Conservation (phyloP, 352 stramenopile species). For the Pythium angustatum region DNA sequence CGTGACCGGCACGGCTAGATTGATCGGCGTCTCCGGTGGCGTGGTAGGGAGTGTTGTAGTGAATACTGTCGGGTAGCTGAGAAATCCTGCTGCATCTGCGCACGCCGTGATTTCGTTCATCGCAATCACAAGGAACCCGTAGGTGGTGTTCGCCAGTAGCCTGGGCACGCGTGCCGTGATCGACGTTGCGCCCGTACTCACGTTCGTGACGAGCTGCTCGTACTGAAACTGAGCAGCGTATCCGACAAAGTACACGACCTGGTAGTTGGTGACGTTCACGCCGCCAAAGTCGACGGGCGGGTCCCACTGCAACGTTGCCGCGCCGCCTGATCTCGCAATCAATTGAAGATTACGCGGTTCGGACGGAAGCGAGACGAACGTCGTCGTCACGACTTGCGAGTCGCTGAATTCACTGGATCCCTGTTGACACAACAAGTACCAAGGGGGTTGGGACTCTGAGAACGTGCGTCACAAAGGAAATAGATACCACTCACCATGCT, state of each 20-base stretch:
- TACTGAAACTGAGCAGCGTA: constrained; percentile 37
- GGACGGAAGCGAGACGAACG: constrained; percentile 45
- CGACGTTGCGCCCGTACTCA: constrained; percentile 24
- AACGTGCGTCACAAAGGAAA: not conserved
- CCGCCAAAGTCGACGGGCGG: constrained; percentile 59
- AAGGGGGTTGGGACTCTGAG: not conserved
- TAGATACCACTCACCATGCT: constrained; percentile 35
- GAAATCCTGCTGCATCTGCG: constrained; percentile 28
- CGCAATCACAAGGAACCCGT: constrained; percentile 51
- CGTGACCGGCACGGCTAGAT: constrained; percentile 30
- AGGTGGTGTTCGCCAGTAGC: constrained; percentile 49
- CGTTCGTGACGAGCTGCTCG: constrained; percentile 32
- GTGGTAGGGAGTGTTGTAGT: constrained; percentile 34
- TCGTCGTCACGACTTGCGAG: constrained; percentile 32
- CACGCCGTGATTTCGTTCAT: constrained; percentile 63
- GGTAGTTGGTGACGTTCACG: constrained; percentile 46
- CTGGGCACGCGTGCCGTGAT: constrained; percentile 41
- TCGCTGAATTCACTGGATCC: constrained; percentile 53
- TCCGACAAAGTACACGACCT: constrained; percentile 45
- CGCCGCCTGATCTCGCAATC: constrained; percentile 37
- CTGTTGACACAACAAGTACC: constrained; percentile 28
- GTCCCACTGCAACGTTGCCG: constrained; percentile 43
- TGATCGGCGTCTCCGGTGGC: constrained; percentile 37
- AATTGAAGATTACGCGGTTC: constrained; percentile 36
- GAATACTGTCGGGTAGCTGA: constrained; percentile 38